These are phyloP conservation scores for Populus ilicifolia DNA, from an alignment of 345 rosid species.

Conservation along the genomic window DNA sequence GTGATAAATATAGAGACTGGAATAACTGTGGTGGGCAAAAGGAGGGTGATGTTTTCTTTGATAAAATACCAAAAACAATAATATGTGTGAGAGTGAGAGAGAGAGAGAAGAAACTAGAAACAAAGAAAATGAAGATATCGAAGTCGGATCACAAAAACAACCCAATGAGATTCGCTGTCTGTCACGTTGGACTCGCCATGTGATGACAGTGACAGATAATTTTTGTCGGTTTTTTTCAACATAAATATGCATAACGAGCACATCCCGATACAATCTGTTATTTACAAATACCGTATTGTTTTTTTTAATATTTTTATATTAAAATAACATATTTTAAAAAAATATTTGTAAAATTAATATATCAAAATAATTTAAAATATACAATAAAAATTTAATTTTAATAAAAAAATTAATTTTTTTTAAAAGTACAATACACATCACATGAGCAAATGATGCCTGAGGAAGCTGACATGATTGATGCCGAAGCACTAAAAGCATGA, in stretches of 20 bases:
- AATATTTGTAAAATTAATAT: too few species aligned
- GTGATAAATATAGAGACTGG: not conserved
- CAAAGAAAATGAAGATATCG: not conserved
- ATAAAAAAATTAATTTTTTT: too few species aligned
- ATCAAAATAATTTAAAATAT: too few species aligned
- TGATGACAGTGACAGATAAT: not conserved
- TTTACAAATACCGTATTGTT: too few species aligned
- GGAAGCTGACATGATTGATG: too few species aligned
- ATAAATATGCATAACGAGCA: not conserved
- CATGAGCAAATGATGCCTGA: too few species aligned
- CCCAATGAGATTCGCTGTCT: not conserved
- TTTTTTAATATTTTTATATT: too few species aligned
- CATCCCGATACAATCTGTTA: not conserved
- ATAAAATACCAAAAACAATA: too few species aligned
- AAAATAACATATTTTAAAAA: too few species aligned
- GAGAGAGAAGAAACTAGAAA: not conserved
- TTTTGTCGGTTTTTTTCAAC: not conserved
- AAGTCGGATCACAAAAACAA: not conserved
- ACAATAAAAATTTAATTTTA: too few species aligned
- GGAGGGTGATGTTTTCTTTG: not conserved
- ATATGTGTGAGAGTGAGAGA: not conserved
- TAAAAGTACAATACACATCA: too few species aligned
- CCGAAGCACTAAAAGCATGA: too few species aligned
- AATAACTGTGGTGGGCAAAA: not conserved
- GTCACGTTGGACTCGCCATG: not conserved